Conservation (phyloP, 73 alveolate species). For the Paramecium primaurelia region DNA sequence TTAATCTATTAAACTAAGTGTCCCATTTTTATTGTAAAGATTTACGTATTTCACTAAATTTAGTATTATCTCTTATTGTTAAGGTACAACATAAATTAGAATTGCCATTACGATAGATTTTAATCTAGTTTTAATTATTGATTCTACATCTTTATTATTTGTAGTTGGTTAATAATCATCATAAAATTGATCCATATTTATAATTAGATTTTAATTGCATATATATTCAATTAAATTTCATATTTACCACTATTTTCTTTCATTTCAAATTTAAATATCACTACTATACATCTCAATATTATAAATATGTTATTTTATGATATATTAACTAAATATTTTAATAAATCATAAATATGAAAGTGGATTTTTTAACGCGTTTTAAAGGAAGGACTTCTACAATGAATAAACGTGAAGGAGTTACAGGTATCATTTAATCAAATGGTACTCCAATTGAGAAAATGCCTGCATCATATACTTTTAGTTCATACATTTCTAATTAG, state of each 20-base stretch:
- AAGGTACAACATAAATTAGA: constrained; percentile 6
- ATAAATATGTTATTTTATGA: not conserved
- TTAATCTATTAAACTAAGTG: not conserved
- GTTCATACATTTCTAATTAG: not conserved
- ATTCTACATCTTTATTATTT: not conserved
- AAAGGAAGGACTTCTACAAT: constrained; percentile 44
- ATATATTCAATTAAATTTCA: not conserved
- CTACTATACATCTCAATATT: not conserved
- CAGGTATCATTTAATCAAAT: not conserved
- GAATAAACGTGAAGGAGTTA: constrained; percentile 30
- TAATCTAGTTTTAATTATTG: not conserved
- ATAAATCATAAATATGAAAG: not conserved
- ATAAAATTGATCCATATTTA: not conserved
- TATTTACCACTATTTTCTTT: not conserved
- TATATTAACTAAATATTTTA: not conserved
- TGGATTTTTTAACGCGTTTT: constrained; percentile 31
- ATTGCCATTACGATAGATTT: constrained; percentile 33
- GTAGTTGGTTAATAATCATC: constrained; percentile 23
- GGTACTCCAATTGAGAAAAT: constrained; percentile 31
- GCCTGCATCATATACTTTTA: not conserved
- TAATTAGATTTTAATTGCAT: not conserved
- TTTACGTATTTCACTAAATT: constrained; percentile 1
- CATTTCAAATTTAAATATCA: not conserved
- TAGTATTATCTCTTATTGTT: not conserved
- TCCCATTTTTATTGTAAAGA: constrained; percentile 17